phyloP scores from a whole-genome alignment of 1,284 basidiomycete species.

The Leccinum solheimii region DNA sequence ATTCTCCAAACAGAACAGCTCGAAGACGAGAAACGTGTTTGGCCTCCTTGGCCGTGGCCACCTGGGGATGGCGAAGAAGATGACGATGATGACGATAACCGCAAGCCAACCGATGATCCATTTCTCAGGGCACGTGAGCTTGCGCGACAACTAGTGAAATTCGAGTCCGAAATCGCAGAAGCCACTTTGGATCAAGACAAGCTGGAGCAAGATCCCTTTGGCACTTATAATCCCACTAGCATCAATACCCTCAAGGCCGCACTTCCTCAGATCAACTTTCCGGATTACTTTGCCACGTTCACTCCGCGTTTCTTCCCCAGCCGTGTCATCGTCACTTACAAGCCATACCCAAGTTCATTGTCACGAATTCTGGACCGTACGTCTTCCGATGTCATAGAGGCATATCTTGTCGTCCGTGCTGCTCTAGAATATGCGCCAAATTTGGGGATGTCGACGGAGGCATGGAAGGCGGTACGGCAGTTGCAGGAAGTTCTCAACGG shows the following conservation, averaged over 20 bases:
- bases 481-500: conserved; percentile 77
- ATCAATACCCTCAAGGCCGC: conserved; percentile 70
- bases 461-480: conserved; percentile 71
- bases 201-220: conserved; percentile 76
- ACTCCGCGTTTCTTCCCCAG: conserved; percentile 77
- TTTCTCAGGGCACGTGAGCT: conserved; percentile 57
- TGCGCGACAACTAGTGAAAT: conserved; percentile 72
- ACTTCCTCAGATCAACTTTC: conserved; percentile 80
- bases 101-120: conserved; percentile 36
- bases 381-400: conserved; percentile 74
- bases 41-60: conserved; percentile 90
- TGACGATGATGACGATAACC: conserved; percentile 48
- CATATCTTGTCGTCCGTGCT: conserved; percentile 79
- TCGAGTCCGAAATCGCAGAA: conserved; percentile 81
- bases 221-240: conserved; percentile 84
- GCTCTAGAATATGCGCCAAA: conserved; percentile 66
- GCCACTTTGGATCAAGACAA: conserved; percentile 81
- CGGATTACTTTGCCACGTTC: conserved; percentile 82
- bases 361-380: conserved; percentile 72
- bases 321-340: conserved; percentile 80
- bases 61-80: conserved; percentile 69
- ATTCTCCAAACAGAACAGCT: conserved; percentile 34
- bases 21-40: conserved; percentile 59
- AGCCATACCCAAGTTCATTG: conserved; percentile 74
- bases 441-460: conserved; percentile 71